Evolutionary conservation across 306 rosid genomes (phyloP), one percentile per base, ranked within the genome.

Genomic region (Fragaria ananassa): DNA sequence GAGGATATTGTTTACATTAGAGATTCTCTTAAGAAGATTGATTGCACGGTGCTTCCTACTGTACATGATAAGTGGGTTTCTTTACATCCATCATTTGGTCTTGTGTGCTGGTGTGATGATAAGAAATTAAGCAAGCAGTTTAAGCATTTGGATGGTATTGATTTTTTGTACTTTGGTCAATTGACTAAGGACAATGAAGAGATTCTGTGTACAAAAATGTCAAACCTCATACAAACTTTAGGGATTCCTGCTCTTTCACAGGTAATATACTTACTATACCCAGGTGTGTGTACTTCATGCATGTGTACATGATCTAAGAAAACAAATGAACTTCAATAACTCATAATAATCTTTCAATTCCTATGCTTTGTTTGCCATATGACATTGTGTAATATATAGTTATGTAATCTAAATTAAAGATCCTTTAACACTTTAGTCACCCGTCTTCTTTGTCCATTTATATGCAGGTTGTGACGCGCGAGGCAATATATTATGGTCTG

Each of bases 51-150:
- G 82, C 98, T 95, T 85, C 98, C 98, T 54, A 90, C 98, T 51
- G 83, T 83, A 71, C 96, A 85, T 74, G 96, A 95, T 86, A 92
- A 81, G 84, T 95, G 98, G 98, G 97, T 88, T 69, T 95, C 98
- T 18, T 82, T 92, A 67, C 96, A 92, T 81, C 91, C 92, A 84
- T 90, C 91, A 61, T 89, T 83, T 67, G 96, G 97, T 82, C 87
- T 89, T 67, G 86, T 91, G 79, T 95, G 96, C 84, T 95, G 93
- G 93, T 87, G 90, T 83, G 97, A 95, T 84, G 93, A 92, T 81
- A 75, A 70, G 77, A 85, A 69, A 72, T 86, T 95, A 72, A 83
- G 69, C 77, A 83, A 86, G 72, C 92, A 92, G 79, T 92, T 93
- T 82, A 88, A 86, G 88, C 81, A 95, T 81, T 61, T 88, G 23